Percentiles rank a stretch among this genome's conserved stretches.
Conservation (phyloP, 768 basidiomycete species). For the Mycena epipterygia region DNA sequence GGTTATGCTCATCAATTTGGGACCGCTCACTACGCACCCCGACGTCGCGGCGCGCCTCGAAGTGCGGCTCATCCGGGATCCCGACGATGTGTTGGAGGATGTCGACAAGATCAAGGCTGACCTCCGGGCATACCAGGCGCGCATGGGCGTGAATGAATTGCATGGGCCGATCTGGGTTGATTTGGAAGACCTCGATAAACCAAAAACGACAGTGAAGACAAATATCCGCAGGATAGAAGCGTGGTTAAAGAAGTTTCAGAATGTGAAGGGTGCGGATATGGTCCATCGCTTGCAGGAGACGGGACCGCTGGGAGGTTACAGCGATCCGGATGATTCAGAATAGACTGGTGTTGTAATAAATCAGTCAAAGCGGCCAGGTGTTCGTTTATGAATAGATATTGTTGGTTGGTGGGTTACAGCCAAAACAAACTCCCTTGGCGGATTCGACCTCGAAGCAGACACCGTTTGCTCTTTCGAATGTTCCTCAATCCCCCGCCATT, state of each 20-base stretch:
- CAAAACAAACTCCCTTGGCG: no score
- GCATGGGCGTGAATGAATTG: background rate
- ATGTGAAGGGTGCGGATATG: background rate
- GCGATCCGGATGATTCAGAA: constrained; percentile 3
- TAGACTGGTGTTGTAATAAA: no score
- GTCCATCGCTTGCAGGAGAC: background rate
- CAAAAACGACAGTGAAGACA: background rate
- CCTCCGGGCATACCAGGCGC: background rate
- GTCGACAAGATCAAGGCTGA: constrained; percentile 1
- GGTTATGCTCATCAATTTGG: background rate
- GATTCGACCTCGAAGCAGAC: no score
- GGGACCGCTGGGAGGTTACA: background rate
- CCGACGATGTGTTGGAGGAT: background rate
- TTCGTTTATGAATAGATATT: no score
- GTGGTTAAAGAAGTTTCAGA: constrained; percentile 25
- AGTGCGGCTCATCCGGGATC: constrained; percentile 21
- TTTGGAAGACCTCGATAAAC: background rate
- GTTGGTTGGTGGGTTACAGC: no score
- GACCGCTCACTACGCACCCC: constrained; percentile 22
- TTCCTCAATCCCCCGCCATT: no score
- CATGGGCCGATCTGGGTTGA: constrained; percentile 4
- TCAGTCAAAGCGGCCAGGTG: no score
- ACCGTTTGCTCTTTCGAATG: no score
- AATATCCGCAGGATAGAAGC: constrained; percentile 19
- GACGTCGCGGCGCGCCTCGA: constrained; percentile 25